Percentiles rank a stretch among this genome's conserved stretches.
These are phyloP conservation scores for Neoboletus magnificus DNA, from an alignment of 768 basidiomycete species.

Conservation along the genomic window DNA sequence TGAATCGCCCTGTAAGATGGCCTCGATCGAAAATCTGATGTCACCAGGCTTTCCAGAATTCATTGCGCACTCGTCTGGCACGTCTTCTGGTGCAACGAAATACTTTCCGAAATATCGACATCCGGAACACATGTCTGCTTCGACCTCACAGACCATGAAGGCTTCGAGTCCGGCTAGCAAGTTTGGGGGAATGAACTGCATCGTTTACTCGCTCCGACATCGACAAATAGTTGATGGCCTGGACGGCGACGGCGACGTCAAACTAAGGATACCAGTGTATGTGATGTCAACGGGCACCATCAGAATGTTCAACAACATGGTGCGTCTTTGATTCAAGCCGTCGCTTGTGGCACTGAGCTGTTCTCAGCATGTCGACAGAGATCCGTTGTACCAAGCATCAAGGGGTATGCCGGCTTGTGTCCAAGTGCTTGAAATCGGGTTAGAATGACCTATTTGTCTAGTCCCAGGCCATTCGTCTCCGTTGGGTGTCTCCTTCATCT, in stretches of 20 bases:
- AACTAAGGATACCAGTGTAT: constrained; percentile 13
- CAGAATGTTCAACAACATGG: constrained; percentile 22
- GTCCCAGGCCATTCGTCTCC: constrained; percentile 16
- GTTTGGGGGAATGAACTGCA: constrained; percentile 15
- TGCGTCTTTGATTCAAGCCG: not conserved
- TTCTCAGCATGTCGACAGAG: constrained; percentile 14
- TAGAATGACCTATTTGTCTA: not conserved
- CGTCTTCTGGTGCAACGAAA: constrained; percentile 15
- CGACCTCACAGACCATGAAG: constrained; percentile 10
- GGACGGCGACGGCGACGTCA: constrained; percentile 7
- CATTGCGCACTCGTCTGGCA: constrained; percentile 21
- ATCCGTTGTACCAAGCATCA: constrained; percentile 1
- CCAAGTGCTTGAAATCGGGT: no score
- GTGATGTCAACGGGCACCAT: constrained; percentile 23
- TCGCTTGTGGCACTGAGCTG: not conserved
- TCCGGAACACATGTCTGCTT: constrained; percentile 19
- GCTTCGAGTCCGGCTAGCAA: constrained; percentile 8
- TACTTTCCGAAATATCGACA: constrained; percentile 22
- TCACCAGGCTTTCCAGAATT: constrained; percentile 21
- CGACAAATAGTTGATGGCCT: constrained; percentile 10
- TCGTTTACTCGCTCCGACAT: constrained; percentile 22
- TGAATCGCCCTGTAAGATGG: constrained; percentile 18
- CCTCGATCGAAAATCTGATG: constrained; percentile 21
- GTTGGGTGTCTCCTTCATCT: constrained; percentile 16
- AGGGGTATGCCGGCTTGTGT: constrained; percentile 4